Percentiles rank a stretch among this genome's conserved stretches.
phyloP scores from a whole-genome alignment of 2,329 filamentous ascomycete genomes.

The Ceratocystis variospora region DNA sequence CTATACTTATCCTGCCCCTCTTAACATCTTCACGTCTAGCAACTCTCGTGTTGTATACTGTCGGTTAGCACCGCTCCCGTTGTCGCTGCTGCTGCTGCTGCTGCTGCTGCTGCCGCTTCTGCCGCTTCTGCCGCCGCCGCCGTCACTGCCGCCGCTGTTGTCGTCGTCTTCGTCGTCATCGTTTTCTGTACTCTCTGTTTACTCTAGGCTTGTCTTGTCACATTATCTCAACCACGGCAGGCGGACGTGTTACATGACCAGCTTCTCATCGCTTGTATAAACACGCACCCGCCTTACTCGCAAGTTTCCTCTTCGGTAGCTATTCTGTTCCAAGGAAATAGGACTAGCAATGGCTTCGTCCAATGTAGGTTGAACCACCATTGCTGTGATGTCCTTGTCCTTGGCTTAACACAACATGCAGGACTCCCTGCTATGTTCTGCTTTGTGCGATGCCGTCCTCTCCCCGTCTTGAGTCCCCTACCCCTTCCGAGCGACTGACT shows the following conservation, averaged over 20 bases:
- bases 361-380: slow-evolving; percentile 20
- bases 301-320: slow-evolving; percentile 18
- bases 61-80: not conserved
- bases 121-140: not conserved
- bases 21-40: slow-evolving; percentile 4
- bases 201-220: slow-evolving; percentile 7
- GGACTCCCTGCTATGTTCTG: slow-evolving; percentile 4
- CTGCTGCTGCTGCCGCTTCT: too few species aligned
- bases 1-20: not conserved
- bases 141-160: too few species aligned
- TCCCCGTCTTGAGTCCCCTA: not conserved
- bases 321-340: slow-evolving; percentile 19
- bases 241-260: slow-evolving; percentile 8
- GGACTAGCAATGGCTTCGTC: slow-evolving; percentile 20
- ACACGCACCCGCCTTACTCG: slow-evolving; percentile 14
- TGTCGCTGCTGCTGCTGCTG: too few species aligned
- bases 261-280: slow-evolving; percentile 1
- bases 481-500: not conserved
- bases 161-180: not conserved
- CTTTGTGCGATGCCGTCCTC: slow-evolving; percentile 9
- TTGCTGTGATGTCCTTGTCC: slow-evolving; percentile 20
- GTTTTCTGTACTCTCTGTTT: not conserved
- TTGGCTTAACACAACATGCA: slow-evolving; percentile 15
- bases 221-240: not conserved
- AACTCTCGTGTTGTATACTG: not conserved